A percentile compares a stretch with the other conserved stretches of the same genome.
These are phyloP conservation scores for Cordyceps farinosa DNA, from an alignment of 2,329 filamentous ascomycete species.

Conservation along the genomic window DNA sequence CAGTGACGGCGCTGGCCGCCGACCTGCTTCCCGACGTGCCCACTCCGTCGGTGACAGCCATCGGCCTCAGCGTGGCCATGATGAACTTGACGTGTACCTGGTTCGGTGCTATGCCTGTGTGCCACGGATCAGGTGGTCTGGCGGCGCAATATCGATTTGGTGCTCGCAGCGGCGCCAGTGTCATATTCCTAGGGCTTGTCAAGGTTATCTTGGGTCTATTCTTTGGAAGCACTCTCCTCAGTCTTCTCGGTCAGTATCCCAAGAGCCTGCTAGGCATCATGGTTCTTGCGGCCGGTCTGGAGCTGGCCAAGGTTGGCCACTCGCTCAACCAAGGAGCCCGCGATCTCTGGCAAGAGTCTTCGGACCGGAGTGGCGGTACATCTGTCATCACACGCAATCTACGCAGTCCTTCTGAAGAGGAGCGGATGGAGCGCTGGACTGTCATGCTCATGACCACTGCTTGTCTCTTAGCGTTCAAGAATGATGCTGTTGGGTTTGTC, in stretches of 20 bases:
- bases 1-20: constrained; percentile 72
- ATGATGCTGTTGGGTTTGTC: constrained; percentile 82
- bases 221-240: constrained; percentile 70
- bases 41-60: constrained; percentile 66
- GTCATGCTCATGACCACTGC: constrained; percentile 89
- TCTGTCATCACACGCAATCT: constrained; percentile 39
- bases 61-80: constrained; percentile 75
- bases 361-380: constrained; percentile 34
- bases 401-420: constrained; percentile 58
- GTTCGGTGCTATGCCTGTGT: constrained; percentile 94
- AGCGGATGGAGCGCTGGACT: constrained; percentile 73
- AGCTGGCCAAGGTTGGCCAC: constrained; percentile 81
- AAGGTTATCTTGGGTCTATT: constrained; percentile 75
- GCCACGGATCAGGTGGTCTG: constrained; percentile 86
- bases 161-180: constrained; percentile 78
- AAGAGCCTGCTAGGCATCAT: constrained; percentile 76
- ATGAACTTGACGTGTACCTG: constrained; percentile 87
- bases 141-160: constrained; percentile 91
- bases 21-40: constrained; percentile 71
- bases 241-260: constrained; percentile 69
- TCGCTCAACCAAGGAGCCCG: constrained; percentile 70
- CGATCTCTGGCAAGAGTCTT: constrained; percentile 56
- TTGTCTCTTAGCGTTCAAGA: constrained; percentile 78
- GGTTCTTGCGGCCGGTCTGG: constrained; percentile 84
- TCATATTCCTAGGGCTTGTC: constrained; percentile 72